A percentile compares a stretch with the other conserved stretches of the same genome.
phyloP scores from a whole-genome alignment of 495 filamentous ascomycete genomes.

The Corynascus novoguineensis region DNA sequence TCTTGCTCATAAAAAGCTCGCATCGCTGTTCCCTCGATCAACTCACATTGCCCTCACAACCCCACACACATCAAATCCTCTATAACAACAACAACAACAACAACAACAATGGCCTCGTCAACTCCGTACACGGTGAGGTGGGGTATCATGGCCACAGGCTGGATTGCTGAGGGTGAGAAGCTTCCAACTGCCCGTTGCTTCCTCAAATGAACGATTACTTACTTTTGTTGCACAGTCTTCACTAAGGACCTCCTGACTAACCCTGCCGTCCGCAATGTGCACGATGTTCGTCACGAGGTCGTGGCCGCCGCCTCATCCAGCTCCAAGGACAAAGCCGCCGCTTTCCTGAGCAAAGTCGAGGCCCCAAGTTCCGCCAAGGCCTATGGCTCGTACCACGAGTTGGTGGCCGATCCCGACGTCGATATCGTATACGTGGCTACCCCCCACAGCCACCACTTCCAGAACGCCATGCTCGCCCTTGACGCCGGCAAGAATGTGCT shows the following conservation, averaged over 20 bases:
- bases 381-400: conserved; percentile 74
- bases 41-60: background rate
- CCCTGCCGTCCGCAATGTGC: conserved; percentile 62
- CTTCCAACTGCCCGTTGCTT: background rate
- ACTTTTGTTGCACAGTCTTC: conserved; percentile 51
- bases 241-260: conserved; percentile 75
- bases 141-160: conserved; percentile 81
- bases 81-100: conserved; percentile 19
- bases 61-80: background rate
- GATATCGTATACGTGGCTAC: conserved; percentile 93
- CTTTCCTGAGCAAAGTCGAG: conserved; percentile 64
- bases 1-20: too few relatives aligned
- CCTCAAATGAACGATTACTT: background rate
- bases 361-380: conserved; percentile 62
- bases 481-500: conserved; percentile 83
- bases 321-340: conserved; percentile 57
- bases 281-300: conserved; percentile 72
- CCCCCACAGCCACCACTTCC: conserved; percentile 93
- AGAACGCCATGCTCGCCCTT: conserved; percentile 76
- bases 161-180: conserved; percentile 64
- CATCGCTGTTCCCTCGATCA: background rate
- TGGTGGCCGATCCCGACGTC: conserved; percentile 68
- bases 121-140: conserved; percentile 59
- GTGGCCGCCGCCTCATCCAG: conserved; percentile 78
- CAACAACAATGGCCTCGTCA: conserved; percentile 35